These are phyloP conservation scores for Cicer yamashitae DNA, from an alignment of 306 rosid species.

Conservation along the genomic window DNA sequence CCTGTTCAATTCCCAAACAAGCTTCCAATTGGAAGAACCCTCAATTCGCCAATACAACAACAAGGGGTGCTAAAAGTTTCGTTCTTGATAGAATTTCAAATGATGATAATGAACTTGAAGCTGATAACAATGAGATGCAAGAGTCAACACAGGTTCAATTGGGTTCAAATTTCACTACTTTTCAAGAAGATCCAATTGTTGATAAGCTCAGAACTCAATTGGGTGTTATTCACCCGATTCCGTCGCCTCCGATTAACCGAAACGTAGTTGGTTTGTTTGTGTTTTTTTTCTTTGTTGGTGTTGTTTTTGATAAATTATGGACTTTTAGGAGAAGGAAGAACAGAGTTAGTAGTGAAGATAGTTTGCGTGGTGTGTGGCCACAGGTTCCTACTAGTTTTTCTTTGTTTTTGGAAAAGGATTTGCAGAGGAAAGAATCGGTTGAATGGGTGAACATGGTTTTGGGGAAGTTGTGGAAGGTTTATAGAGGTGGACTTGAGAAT, in stretches of 20 bases:
- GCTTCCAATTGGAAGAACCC: constrained; percentile 37
- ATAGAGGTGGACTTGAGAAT: constrained; percentile 81
- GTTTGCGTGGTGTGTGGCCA: constrained; percentile 79
- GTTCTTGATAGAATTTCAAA: constrained; percentile 58
- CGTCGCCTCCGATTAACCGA: constrained; percentile 87
- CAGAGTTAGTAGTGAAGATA: constrained; percentile 48
- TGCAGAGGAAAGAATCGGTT: constrained; percentile 96
- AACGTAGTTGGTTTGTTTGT: constrained; percentile 77
- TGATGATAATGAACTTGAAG: constrained; percentile 49
- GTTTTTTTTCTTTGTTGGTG: constrained; percentile 93
- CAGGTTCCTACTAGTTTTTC: constrained; percentile 97
- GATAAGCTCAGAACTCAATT: constrained; percentile 90
- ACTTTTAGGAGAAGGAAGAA: constrained; percentile 68
- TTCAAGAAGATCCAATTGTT: constrained; percentile 86
- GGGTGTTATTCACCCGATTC: constrained; percentile 96
- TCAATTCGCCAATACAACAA: constrained; percentile 51
- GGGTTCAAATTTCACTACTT: constrained; percentile 68
- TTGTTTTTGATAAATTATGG: constrained; percentile 88
- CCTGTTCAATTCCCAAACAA: constrained; percentile 48
- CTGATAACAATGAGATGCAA: constrained; percentile 21
- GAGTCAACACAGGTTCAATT: constrained; percentile 57
- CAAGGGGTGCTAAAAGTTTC: constrained; percentile 55
- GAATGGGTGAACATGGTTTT: constrained; percentile 99
- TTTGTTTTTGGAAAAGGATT: constrained; percentile 85
- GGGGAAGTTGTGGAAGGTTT: constrained; percentile 96